These are phyloP conservation scores for Arthrobotrys megalospora DNA, from an alignment of 2,329 filamentous ascomycete genomes.

Conservation along the genomic window DNA sequence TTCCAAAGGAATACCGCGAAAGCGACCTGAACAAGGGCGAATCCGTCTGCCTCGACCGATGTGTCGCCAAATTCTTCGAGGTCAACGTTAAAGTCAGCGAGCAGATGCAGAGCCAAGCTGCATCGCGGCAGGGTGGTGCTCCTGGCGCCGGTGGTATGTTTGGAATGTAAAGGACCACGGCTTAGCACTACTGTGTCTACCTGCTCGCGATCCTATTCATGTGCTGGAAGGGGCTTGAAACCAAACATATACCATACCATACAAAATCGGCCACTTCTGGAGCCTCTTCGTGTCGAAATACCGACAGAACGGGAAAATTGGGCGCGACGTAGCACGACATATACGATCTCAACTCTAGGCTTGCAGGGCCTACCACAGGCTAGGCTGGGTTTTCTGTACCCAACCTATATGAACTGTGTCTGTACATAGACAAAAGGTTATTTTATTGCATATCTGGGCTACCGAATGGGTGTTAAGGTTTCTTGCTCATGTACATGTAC, in stretches of 20 bases:
- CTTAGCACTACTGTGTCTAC: not conserved
- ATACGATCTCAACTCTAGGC: conserved; percentile 53
- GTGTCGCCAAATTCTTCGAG: conserved; percentile 98
- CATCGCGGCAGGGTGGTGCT: conserved; percentile 43
- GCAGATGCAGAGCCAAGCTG: conserved; percentile 61
- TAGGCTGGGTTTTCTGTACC: conserved; percentile 1
- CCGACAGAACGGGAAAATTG: not conserved
- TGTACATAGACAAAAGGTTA: conserved; percentile 38
- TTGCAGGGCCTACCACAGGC: not conserved
- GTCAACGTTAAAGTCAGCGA: conserved; percentile 96
- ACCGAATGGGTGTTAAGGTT: conserved; percentile 34
- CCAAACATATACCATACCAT: not conserved
- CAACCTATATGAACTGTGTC: not conserved
- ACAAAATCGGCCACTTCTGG: not conserved
- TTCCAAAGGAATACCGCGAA: conserved; percentile 93
- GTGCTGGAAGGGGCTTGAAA: not conserved
- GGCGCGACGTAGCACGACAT: conserved; percentile 12
- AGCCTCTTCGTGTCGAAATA: not conserved
- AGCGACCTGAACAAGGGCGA: conserved; percentile 98
- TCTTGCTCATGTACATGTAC: conserved; percentile 29
- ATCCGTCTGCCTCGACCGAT: conserved; percentile 97
- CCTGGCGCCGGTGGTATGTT: conserved; percentile 51
- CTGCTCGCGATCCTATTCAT: not conserved
- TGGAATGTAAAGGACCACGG: conserved; percentile 36
- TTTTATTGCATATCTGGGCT: conserved; percentile 8